phyloP scores from a whole-genome alignment of 805 yeast species.

The Suhomyces faveliae region DNA sequence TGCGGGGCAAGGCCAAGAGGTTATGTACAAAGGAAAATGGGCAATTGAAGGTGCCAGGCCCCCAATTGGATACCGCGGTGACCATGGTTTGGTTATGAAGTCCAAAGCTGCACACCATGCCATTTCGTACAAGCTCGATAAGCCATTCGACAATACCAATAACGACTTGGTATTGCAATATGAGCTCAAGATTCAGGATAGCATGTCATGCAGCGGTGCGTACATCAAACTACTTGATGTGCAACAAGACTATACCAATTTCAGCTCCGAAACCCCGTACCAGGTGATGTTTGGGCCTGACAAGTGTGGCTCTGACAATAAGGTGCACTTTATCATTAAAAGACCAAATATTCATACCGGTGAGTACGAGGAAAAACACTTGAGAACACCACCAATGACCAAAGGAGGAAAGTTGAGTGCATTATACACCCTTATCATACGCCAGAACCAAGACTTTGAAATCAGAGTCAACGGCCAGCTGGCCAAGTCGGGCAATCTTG shows the following conservation, averaged over 20 bases:
- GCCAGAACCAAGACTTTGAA: constrained; percentile 67
- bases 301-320: constrained; percentile 77
- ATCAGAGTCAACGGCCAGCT: constrained; percentile 79
- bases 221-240: constrained; percentile 70
- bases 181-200: constrained; percentile 81
- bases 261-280: constrained; percentile 67
- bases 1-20: constrained; percentile 42
- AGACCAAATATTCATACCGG: constrained; percentile 56
- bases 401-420: constrained; percentile 54
- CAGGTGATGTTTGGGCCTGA: constrained; percentile 96
- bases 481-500: constrained; percentile 65
- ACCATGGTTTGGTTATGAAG: constrained; percentile 74
- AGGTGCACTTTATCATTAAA: constrained; percentile 72
- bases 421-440: constrained; percentile 74
- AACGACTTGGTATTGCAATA: constrained; percentile 80
- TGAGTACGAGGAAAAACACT: constrained; percentile 65
- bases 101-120: constrained; percentile 81
- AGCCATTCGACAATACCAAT: constrained; percentile 57
- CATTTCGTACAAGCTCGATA: constrained; percentile 60
- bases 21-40: constrained; percentile 75
- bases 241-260: constrained; percentile 42
- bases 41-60: constrained; percentile 54
- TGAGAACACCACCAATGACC: constrained; percentile 66
- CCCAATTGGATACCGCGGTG: constrained; percentile 60
- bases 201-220: constrained; percentile 85